Evolutionary conservation across 495 filamentous ascomycete species (phyloP).

Genomic region (Bathelium albidoporum): DNA sequence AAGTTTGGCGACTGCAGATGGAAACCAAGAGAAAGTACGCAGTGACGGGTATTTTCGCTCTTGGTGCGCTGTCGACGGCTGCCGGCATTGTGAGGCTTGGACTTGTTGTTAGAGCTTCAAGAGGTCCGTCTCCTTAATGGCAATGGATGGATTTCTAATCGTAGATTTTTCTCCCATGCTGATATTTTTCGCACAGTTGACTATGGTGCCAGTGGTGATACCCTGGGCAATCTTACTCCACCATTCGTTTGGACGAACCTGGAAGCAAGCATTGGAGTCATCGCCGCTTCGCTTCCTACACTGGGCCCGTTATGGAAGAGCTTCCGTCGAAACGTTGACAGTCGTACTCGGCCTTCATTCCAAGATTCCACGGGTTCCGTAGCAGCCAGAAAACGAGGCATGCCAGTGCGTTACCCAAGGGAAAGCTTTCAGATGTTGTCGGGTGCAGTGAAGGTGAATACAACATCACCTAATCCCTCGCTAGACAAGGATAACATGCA

Average conservation of each 20-base stretch:
- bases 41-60: not conserved
- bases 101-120: not conserved
- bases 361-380: not conserved
- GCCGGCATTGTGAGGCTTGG: not conserved
- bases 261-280: not conserved
- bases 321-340: not conserved
- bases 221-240: not conserved
- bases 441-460: not conserved
- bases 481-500: not conserved
- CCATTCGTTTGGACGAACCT: conserved; percentile 1
- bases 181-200: not conserved
- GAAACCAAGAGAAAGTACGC: not conserved
- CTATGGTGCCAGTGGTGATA: not conserved
- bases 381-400: not conserved
- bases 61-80: not conserved
- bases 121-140: not conserved
- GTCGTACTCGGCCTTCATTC: not conserved
- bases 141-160: no score
- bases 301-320: not conserved
- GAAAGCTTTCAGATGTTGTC: not conserved
- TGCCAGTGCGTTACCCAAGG: not conserved
- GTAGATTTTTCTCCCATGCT: no score
- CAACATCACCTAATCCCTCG: not conserved
- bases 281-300: not conserved
- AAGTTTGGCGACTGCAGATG: conserved; percentile 5